Base-by-base conservation (phyloP, 176 grass and related monocot genomes). In the Raddia distichophylla region DNA sequence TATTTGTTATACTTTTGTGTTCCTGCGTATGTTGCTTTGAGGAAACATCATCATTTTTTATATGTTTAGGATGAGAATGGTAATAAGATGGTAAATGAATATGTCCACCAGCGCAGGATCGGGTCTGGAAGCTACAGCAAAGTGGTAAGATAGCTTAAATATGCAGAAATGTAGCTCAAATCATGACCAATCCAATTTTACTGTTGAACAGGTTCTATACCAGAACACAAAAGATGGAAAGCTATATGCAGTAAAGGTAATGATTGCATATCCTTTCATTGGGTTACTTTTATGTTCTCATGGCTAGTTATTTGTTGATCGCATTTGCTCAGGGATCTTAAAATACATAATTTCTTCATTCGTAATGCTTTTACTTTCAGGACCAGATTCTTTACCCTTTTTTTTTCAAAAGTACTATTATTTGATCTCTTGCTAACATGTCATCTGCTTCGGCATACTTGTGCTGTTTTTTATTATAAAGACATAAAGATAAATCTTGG, bases 21-120 rank as follows among this genome's bases (percentile, higher is more conserved):
- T 61, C 19, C 56, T 20, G 54, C 20, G n/a, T 20, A 22, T 4
- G 57, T 22, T 60, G 8, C 3, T 20, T 60, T 57, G 73, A 54
- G 51, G 56, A 17, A 43, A 27, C 34, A 55, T 75, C n/a, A 64
- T 56, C 9, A 12, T 47, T 48, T 70, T 75, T 33, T 42, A 67
- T 33, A 43, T 11, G 45, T 81, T 61, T 78, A 91, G 89, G 89
- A 91, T 69, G 77, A 88, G 63, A 85, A 85, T 85, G 89, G 86
- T 74, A 88, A 91, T 76, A 91, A 91, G 76, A 88, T 91, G 89
- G 69, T 91, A 6, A 91, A 91, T 46, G 78, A 91, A 84, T 91
- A 91, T 82, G 72, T 88, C 67, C 89, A 86, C 44, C 64, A 76
- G 50, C 59, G 64, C 54, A 88, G 81, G 60, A 91, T 91, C 75